A percentile compares a stretch with the other conserved stretches of the same genome.
These are phyloP conservation scores for Rhodotorula sp. DNA, from an alignment of 1,284 basidiomycete species.

Conservation along the genomic window DNA sequence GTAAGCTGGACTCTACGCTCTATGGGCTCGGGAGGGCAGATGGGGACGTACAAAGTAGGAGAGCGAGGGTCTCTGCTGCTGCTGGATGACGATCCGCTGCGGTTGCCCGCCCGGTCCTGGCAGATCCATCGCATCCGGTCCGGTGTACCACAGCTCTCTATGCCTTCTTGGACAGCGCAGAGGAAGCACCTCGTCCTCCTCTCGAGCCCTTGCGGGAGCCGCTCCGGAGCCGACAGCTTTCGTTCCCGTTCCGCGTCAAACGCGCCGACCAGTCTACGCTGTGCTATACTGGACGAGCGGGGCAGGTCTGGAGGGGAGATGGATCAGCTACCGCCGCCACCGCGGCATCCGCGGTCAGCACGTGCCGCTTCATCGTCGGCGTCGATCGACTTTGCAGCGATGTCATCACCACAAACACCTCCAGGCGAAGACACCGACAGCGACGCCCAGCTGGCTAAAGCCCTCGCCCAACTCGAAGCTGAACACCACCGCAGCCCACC, in stretches of 20 bases:
- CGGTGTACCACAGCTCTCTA: background rate
- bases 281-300: no score
- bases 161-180: no score
- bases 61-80: slow-evolving; percentile 31
- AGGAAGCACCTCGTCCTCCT: no score
- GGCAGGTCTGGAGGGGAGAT: no score
- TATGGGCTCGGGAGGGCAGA: no score
- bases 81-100: background rate
- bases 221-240: background rate
- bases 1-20: background rate
- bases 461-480: background rate
- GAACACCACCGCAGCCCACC: no score
- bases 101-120: background rate
- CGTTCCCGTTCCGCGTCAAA: background rate
- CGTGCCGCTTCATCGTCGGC: background rate
- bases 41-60: slow-evolving; percentile 35
- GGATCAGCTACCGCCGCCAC: background rate
- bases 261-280: background rate
- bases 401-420: background rate
- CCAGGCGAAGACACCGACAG: background rate
- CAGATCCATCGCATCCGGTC: background rate
- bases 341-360: background rate
- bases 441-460: background rate
- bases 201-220: no score
- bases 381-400: background rate